Evolutionary conservation across 179 eudicot species (phyloP).

Genomic region (Drosera spatulata): DNA sequence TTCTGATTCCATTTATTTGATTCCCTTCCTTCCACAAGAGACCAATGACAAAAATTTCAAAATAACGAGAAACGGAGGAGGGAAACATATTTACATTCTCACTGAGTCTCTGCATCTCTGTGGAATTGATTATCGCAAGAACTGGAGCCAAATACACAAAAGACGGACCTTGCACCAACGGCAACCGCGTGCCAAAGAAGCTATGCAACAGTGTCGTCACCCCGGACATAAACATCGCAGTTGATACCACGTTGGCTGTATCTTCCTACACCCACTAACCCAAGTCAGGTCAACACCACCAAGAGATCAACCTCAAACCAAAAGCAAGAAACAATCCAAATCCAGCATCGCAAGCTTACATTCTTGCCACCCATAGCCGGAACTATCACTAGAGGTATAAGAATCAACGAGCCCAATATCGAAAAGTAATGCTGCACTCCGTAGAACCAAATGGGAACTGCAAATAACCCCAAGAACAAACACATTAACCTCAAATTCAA

Average conservation of each 20-base stretch:
- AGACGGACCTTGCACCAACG: conserved; percentile 90
- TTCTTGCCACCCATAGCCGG: conserved; percentile 89
- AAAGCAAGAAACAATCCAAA: too few relatives aligned
- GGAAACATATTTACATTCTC: conserved; percentile 43
- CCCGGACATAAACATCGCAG: conserved; percentile 83
- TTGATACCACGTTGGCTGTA: conserved; percentile 77
- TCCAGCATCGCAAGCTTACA: conserved; percentile 53
- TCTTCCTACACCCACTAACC: conserved; percentile 76
- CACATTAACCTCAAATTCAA: background rate
- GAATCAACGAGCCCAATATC: conserved; percentile 81
- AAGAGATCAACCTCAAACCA: background rate
- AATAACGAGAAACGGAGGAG: background rate
- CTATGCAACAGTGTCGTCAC: conserved; percentile 80
- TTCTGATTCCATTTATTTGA: too few relatives aligned
- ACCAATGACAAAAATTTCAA: too few relatives aligned
- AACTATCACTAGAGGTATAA: conserved; percentile 80
- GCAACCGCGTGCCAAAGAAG: conserved; percentile 79
- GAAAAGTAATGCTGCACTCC: conserved; percentile 90
- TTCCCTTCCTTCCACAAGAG: too few relatives aligned
- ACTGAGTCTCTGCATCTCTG: conserved; percentile 71
- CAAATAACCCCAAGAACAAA: conserved; percentile 6
- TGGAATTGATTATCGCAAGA: conserved; percentile 80
- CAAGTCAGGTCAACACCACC: conserved; percentile 35
- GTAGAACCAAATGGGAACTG: conserved; percentile 85
- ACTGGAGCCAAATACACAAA: conserved; percentile 92